Evolutionary conservation across 2,329 filamentous ascomycete species (phyloP), one percentile per base, ranked within the genome.

Genomic region (Macroventuria anomochaeta): DNA sequence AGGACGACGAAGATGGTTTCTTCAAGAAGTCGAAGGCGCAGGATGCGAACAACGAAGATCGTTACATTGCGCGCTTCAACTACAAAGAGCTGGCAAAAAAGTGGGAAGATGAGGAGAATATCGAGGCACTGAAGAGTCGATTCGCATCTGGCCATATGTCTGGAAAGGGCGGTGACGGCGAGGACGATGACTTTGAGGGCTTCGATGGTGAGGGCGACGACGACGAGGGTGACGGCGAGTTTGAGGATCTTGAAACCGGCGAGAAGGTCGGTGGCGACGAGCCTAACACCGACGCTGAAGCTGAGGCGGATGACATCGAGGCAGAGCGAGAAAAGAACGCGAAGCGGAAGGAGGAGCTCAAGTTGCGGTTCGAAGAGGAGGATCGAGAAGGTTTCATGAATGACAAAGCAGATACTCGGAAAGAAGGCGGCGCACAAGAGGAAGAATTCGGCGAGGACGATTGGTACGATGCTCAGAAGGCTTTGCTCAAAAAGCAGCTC

Each of bases 381-480:
- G 95, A 99, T 71, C 85, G 91, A n/a, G 95, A 99, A 71, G 95
- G 95, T 0, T 93, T 97, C 72, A 86, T 90, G 67, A 96, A 96
- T 69, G 91, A 95, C 75, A 96, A 96, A 70, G 87, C 90, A 23
- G 85, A 88, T 43, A 89, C 89, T 10, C 84, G 88, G 29, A 81
- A 85, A 59, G 89, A 91, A 25, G 88, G 83, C 28, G 80, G 86
- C n/a, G n/a, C n/a, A 5, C 86, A 93, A 46, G 53, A 55, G 13
- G 80, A 85, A 53, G 89, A 96, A 69, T 97, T 96, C 68, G 95
- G 93, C 46, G 95, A 99, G 75, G 95, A 99, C 71, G 91, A 99
- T 50, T 99, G 96, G 96, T 99, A 99, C 72, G 95, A 97, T 70
- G 86, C 90, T 23, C 95, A 99, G 72, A 99, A 99, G 78, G 91